Base-by-base conservation (phyloP, 2,329 filamentous ascomycete species). In the Curvularia lunata region DNA sequence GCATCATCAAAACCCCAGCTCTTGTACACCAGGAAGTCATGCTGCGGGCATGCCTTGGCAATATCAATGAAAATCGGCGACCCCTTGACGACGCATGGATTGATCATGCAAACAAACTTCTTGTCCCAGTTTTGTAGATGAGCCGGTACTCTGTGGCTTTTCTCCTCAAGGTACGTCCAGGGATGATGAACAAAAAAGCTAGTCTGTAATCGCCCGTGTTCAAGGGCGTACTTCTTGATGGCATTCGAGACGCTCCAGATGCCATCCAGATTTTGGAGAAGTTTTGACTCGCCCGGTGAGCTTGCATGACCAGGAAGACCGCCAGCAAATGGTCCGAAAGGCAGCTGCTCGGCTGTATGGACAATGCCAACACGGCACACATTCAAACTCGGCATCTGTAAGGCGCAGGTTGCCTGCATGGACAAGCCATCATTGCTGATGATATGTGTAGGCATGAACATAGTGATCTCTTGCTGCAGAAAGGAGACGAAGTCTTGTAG, bases 321-420 rank as follows among this genome's bases (percentile, higher is more conserved):
- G n/a, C 47, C 47, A 30, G 40, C 18, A 38, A 53, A 58, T 16
- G 50, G 45, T 7, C 49, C 50, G 25, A 58, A 58, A 40, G 50
- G 55, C 13, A 58, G 40, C 30, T 58, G 55, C 45, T 52, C 38
- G n/a, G 55, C 51, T 13, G 55, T 50, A 19, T 53, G 43, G 30
- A 58, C 38, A 25, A 53, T 23, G 27, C 50, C 38, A 25, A 53
- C 18, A 27, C 50, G 55, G 19, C 53, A 40, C 8, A 37, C 38
- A 30, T 46, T 41, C 23, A 51, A 9, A 25, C 30, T 13, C 8
- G 53, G 41, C 53, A 56, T 47, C 16, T 18, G 4, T 5, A 38
- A 13, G 1, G 16, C 16, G 16, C 2, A 38, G 16, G 34, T 38
- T 5, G 16, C 34, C 34, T 38, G 34, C 34, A 38, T 38, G 16